These are phyloP conservation scores for Rhodotorula mucilaginosa DNA, from an alignment of 1,284 basidiomycete species.

Conservation along the genomic window DNA sequence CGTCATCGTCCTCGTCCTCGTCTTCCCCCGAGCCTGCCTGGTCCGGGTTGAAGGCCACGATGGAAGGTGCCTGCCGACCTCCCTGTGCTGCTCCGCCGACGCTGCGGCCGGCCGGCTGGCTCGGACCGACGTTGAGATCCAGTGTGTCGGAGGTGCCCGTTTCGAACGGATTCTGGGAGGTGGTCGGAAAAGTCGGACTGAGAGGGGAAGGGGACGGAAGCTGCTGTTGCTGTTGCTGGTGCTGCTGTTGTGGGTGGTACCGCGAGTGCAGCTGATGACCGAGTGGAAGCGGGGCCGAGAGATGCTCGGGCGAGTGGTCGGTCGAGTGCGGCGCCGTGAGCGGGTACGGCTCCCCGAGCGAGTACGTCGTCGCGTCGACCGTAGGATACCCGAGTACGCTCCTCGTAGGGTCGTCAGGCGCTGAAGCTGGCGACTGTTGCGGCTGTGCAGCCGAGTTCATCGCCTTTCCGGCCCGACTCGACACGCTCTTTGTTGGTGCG, in stretches of 20 bases:
- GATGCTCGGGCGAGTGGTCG: neutral
- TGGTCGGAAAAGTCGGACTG: neutral
- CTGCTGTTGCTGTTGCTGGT: neutral
- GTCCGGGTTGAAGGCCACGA: constrained; percentile 34
- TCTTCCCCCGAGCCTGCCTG: constrained; percentile 29
- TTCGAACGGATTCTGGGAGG: neutral
- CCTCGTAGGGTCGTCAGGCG: neutral
- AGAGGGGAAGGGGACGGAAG: neutral
- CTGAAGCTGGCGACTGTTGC: neutral
- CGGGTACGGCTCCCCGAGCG: neutral
- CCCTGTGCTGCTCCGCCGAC: neutral
- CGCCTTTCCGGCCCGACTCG: neutral
- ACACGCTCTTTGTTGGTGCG: neutral
- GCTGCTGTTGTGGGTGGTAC: neutral
- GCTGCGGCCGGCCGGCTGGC: neutral
- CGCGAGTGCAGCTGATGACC: neutral
- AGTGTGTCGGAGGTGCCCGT: neutral
- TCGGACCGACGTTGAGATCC: neutral
- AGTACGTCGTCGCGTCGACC: neutral
- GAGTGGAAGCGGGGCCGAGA: neutral
- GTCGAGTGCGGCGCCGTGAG: neutral
- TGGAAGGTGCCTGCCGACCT: constrained; percentile 1
- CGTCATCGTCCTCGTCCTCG: constrained; percentile 39
- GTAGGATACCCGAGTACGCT: neutral
- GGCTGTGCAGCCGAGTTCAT: constrained; percentile 1